Base-by-base conservation (phyloP, 83 land plant species). In the Picea abies region DNA sequence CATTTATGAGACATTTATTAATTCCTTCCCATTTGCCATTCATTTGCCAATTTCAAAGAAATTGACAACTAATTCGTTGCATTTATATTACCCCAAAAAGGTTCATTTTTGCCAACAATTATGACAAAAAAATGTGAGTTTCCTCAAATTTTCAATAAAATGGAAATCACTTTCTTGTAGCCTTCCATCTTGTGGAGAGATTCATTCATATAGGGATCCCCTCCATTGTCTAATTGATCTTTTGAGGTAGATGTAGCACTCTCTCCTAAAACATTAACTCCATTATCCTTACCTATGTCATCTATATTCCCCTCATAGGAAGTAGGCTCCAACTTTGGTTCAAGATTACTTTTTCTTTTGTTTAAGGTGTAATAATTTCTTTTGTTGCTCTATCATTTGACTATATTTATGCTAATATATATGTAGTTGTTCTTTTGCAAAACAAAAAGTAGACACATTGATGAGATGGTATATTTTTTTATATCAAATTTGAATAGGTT, bases 51-150 rank as follows among this genome's bases (percentile, higher is more conserved):
- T 60, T 86, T 92, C 65, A 60, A 49, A 64, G 72, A 22, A 26
- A 60, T 63, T 61, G 83, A 63, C 41, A 69, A 83, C 5, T 58
- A 17, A 16, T 81, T 88, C 25, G 47, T 19, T 68, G 25, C 5
- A 63, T 63, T 83, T 80, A 81, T 84, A 84, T 89, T 89, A 32
- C 86, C 82, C 94, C 88, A 88, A n/a, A 91, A 88, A 49, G 87
- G 90, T 82, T 91, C 98, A 83, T 86, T 88, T n/a, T 83, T 81
- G 22, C 80, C 89, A 4, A 90, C 90, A 61, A 97, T 88, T 58
- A 94, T 87, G 39, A 92, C 95, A 89, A 90, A 94, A 79, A 95
- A 97, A 85, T 95, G 98, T n/a, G 98, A 95, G 47, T 90, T 89
- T 79, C 80, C 85, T 70, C 95, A 97, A 68, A 83, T 90, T 63